Evolutionary conservation across 1,284 basidiomycete species (phyloP).

Genomic region (Cryptococcus sp.): DNA sequence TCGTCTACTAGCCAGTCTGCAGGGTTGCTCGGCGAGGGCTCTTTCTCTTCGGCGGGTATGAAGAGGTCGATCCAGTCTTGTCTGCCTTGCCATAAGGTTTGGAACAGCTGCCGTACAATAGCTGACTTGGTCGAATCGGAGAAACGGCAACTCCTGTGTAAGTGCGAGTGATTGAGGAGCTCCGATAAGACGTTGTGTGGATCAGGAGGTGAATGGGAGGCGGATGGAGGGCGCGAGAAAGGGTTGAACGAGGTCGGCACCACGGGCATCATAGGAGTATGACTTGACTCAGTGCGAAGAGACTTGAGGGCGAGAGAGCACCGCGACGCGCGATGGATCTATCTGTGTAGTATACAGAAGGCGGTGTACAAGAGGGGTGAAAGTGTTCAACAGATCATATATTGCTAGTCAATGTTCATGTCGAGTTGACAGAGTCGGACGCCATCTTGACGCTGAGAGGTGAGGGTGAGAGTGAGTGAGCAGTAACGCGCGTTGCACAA

Average conservation of each 20-base stretch:
- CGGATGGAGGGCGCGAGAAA: slow-evolving; percentile 9
- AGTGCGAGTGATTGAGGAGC: slow-evolving; percentile 17
- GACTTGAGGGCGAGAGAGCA: neutral
- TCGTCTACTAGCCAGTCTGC: slow-evolving; percentile 1
- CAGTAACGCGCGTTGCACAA: no score
- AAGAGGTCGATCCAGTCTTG: slow-evolving; percentile 32
- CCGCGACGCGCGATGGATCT: no score
- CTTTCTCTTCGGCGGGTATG: slow-evolving; percentile 18
- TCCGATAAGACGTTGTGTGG: slow-evolving; percentile 29
- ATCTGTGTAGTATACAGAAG: no score
- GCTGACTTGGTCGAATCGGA: slow-evolving; percentile 26
- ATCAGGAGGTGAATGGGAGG: slow-evolving; percentile 7
- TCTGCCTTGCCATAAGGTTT: slow-evolving; percentile 30
- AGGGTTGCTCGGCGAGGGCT: slow-evolving; percentile 2
- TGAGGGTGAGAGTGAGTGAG: no score
- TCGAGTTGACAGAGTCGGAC: no score
- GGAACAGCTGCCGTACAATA: slow-evolving; percentile 35
- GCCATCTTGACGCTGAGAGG: no score
- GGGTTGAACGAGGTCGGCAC: slow-evolving; percentile 19
- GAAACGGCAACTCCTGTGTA: slow-evolving; percentile 14
- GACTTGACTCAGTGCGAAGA: neutral
- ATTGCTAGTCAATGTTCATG: no score
- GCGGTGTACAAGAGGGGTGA: no score
- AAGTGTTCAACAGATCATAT: no score
- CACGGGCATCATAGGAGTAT: slow-evolving; percentile 7